Evolutionary conservation across 805 yeast species (phyloP), one percentile per base, ranked within the genome.

Genomic region (Wickerhamiella cacticola): DNA sequence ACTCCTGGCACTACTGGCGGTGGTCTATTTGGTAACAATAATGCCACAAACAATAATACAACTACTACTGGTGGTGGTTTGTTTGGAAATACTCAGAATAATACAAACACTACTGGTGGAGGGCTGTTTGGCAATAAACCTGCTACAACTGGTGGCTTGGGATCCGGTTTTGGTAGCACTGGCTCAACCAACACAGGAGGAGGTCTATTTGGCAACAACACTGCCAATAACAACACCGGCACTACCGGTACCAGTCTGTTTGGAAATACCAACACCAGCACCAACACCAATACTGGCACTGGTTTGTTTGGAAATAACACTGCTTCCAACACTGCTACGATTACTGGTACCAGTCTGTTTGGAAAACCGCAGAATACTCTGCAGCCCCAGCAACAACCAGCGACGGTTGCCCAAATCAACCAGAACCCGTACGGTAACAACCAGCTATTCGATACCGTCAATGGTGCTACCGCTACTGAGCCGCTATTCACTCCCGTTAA

Each of bases 371-470:
- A 35, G n/a, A 29, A 35, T 34, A 5, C 23, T 9, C 16, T 15
- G 15, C 42, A 41, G 41, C 35, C 41, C 10, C 58, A 53, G 41
- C 63, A 53, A 50, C 62, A 54, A 47, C 63, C 56, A 33, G 63
- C 63, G 22, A 55, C 63, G 15, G 58, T 62, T 42, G 65, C 71
- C 38, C 55, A 66, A 26, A 59, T 65, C 46, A 69, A 66, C 49
- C 69, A 71, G 50, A 76, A 81, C 59, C 95, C 96, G 39, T 88
- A 84, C 60, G 94, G 95, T 1, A 72, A 76, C 42, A 79, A 80
- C 56, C 82, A 87, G 5, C 67, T 88, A 46, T 85, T 83, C 56
- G 29, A 42, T 18, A 48, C 45, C 9, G 48, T 46, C 10, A 41
- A 25, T 18, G 28, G 65, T 22, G 67, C 72, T 3, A 59, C 68